Evolutionary conservation across 176 grass and related monocot species (phyloP).

Genomic region (Hsuehochloa calcarea): DNA sequence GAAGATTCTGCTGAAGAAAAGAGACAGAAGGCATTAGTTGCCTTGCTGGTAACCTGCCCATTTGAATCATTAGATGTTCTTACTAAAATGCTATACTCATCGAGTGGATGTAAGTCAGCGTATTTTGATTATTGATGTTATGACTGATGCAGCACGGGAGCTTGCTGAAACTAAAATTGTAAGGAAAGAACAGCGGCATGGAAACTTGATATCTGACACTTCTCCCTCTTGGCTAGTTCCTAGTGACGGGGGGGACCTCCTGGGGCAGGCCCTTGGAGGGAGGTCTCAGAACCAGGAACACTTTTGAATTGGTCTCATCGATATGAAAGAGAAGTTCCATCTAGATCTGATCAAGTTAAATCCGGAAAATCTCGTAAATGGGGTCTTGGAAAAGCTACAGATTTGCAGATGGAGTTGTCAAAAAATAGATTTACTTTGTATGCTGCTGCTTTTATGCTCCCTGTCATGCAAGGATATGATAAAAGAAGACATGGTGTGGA

Average conservation of each 20-base stretch:
- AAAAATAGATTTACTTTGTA: conserved; percentile 91
- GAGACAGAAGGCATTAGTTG: conserved; percentile 77
- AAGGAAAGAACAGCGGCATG: conserved; percentile 37
- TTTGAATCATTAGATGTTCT: conserved; percentile 83
- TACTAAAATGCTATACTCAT: conserved; percentile 85
- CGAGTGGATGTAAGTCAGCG: conserved; percentile 86
- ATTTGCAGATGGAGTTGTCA: conserved; percentile 49
- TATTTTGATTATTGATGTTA: conserved; percentile 87
- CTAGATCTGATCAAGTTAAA: conserved; percentile 74
- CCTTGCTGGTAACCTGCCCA: conserved; percentile 78
- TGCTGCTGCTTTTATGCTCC: conserved; percentile 97
- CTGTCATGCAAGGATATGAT: conserved; percentile 89
- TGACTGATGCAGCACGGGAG: conserved; percentile 92
- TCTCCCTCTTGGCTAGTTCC: conserved; percentile 86
- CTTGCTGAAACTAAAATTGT: conserved; percentile 71
- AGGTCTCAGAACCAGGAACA: conserved; percentile 69
- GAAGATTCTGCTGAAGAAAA: conserved; percentile 93
- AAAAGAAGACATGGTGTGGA: conserved; percentile 77
- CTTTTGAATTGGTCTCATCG: conserved; percentile 67
- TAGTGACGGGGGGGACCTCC: conserved; percentile 56
- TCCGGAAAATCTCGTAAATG: conserved; percentile 93
- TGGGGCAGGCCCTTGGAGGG: conserved; percentile 83
- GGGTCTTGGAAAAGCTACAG: conserved; percentile 64
- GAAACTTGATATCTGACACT: conserved; percentile 66
- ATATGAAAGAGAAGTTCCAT: conserved; percentile 94